Base-by-base conservation (phyloP, 257 asterid species). In the Plantago elongata region DNA sequence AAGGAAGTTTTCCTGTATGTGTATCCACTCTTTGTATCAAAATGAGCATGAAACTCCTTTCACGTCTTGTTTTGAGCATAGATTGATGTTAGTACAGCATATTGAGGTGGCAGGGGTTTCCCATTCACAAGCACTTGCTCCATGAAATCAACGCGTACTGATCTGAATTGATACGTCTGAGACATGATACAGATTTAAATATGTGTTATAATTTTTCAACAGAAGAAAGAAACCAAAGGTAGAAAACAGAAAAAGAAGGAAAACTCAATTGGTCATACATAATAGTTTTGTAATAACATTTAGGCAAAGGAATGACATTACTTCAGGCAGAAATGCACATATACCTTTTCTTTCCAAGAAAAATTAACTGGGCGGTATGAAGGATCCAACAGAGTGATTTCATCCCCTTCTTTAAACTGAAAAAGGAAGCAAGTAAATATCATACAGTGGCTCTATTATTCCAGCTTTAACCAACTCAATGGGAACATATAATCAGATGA, bases 41-140 rank as follows among this genome's bases (percentile, higher is more conserved):
- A 49, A 38, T 27, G 54, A 38, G 7, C 40, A 34, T 34, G 40
- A 47, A 62, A 60, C 16, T 5, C 45, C 54, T 46, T 42, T 78
- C 76, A 89, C 5, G 89, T 75, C 86, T 82, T 89, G 78, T 82
- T 90, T 78, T 88, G 95, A 10, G 95, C 89, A 46, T 67, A 83
- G 40, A 92, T 83, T 47, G 96, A 87, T 30, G 93, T 75, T 63
- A 69, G 86, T 52, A 78, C 80, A 44, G 84, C 82, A 40, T 78
- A 76, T 48, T 70, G 79, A 42, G 80, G 80, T 0, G 88, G 65
- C 76, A 86, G 51, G 52, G 71, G 58, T 62, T 81, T 86, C 66
- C 97, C 97, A 67, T 92, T 92, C 66, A 92, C 97, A 12, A 89
- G 81, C 69, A 89, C 74, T 81, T 92, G 99, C 69, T 89, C 91